phyloP scores from a whole-genome alignment of 2,329 filamentous ascomycete genomes.

The Pseudogymnoascus sp. region DNA sequence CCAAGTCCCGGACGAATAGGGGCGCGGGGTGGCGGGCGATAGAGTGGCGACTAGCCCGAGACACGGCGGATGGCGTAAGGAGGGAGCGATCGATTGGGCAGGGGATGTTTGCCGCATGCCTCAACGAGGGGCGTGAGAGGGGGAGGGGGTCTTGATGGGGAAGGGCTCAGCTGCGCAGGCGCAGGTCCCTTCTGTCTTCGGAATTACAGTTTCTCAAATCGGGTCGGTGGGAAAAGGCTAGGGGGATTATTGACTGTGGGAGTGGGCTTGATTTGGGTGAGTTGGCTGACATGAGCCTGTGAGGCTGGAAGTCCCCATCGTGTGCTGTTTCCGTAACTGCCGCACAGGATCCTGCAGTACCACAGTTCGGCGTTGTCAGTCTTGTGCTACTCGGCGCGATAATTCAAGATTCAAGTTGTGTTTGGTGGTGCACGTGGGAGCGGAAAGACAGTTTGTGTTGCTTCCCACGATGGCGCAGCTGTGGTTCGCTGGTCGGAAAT shows the following conservation, averaged over 20 bases:
- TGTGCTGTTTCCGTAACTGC: neutral
- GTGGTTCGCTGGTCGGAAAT: neutral
- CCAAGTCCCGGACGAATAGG: constrained; percentile 4
- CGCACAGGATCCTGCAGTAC: neutral
- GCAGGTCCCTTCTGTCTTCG: neutral
- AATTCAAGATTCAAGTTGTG: neutral
- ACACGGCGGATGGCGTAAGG: neutral
- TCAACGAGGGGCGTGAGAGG: neutral
- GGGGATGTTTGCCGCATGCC: neutral
- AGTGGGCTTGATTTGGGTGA: constrained; percentile 1
- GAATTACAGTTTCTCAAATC: constrained; percentile 5
- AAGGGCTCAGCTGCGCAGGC: neutral
- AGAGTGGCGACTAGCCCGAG: constrained; percentile 1
- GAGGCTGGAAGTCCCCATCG: neutral
- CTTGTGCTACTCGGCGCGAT: neutral
- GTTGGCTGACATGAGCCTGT: neutral
- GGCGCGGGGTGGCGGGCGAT: neutral
- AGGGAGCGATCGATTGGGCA: neutral
- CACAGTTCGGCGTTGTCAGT: neutral
- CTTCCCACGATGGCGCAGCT: neutral
- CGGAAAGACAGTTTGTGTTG: neutral
- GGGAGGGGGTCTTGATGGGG: constrained; percentile 3
- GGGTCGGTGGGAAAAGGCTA: neutral
- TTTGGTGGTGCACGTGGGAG: neutral
- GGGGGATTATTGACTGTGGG: neutral